Evolutionary conservation across 306 rosid genomes (phyloP).

Genomic region (Arachis hypogaea): DNA sequence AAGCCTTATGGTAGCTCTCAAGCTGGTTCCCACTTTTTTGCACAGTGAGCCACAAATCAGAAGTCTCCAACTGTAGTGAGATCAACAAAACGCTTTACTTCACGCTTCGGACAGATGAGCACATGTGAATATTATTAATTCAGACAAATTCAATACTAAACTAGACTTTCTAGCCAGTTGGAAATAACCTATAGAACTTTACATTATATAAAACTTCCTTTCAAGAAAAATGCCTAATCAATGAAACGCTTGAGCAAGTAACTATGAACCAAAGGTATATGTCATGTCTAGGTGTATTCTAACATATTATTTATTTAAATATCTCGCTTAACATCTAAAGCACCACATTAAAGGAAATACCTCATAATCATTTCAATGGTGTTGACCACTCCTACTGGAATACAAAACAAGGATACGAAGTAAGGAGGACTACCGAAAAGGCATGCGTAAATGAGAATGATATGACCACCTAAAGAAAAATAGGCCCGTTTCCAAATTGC

Average conservation of each 20-base stretch:
- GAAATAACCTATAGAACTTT: slow-evolving; percentile 17
- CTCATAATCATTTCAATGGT: too few species aligned
- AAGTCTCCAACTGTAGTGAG: slow-evolving; percentile 81
- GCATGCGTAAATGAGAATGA: too few species aligned
- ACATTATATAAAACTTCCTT: neutral
- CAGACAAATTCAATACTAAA: slow-evolving; percentile 34
- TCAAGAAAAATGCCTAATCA: slow-evolving; percentile 4
- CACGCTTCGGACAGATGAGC: slow-evolving; percentile 92
- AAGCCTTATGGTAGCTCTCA: slow-evolving; percentile 78
- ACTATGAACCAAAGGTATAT: neutral
- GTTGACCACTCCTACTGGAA: too few species aligned
- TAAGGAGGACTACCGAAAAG: too few species aligned
- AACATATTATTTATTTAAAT: too few species aligned
- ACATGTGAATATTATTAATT: slow-evolving; percentile 80
- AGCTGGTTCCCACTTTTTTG: slow-evolving; percentile 76
- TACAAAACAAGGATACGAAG: too few species aligned
- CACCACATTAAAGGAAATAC: too few species aligned
- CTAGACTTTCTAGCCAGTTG: neutral
- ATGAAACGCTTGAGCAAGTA: neutral
- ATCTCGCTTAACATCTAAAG: too few species aligned
- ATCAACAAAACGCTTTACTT: slow-evolving; percentile 84
- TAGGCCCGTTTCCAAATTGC: too few species aligned
- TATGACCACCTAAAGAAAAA: too few species aligned
- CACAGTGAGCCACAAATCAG: slow-evolving; percentile 87
- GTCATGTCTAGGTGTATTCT: too few species aligned